Percentiles rank a stretch among this genome's conserved stretches.
These are phyloP conservation scores for Fusarium protoensiforme DNA, from an alignment of 2,329 filamentous ascomycete genomes.

Conservation along the genomic window DNA sequence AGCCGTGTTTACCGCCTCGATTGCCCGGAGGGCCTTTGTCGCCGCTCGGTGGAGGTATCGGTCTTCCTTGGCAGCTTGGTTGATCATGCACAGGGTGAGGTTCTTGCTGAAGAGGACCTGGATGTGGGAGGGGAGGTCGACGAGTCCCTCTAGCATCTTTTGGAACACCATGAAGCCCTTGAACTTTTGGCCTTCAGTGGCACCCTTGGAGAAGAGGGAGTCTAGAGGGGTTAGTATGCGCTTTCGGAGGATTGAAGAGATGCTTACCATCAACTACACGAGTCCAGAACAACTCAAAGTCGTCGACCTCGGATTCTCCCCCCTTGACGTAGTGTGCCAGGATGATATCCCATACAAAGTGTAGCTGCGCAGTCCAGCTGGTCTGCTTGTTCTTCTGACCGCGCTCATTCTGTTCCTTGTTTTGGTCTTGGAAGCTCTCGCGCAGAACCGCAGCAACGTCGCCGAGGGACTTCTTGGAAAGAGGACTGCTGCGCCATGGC, in stretches of 20 bases:
- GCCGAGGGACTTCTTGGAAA: slow-evolving; percentile 74
- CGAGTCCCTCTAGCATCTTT: slow-evolving; percentile 71
- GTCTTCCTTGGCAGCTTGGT: slow-evolving; percentile 82
- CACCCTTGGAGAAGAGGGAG: slow-evolving; percentile 82
- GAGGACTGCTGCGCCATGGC: slow-evolving; percentile 79
- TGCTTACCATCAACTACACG: slow-evolving; percentile 84
- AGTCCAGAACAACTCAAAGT: slow-evolving; percentile 85
- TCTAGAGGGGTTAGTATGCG: slow-evolving; percentile 61
- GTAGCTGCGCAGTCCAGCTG: slow-evolving; percentile 82
- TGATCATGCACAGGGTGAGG: slow-evolving; percentile 82
- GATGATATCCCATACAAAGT: slow-evolving; percentile 89
- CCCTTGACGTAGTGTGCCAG: slow-evolving; percentile 64
- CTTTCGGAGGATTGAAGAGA: no score
- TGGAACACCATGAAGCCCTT: slow-evolving; percentile 91
- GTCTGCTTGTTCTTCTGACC: slow-evolving; percentile 69
- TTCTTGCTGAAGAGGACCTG: slow-evolving; percentile 82
- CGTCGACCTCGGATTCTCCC: slow-evolving; percentile 50
- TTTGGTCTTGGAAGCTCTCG: slow-evolving; percentile 71
- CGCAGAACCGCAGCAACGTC: slow-evolving; percentile 82
- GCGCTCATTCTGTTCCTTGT: slow-evolving; percentile 56
- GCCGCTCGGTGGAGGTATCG: slow-evolving; percentile 85
- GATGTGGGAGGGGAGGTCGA: slow-evolving; percentile 58
- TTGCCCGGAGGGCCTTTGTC: slow-evolving; percentile 76
- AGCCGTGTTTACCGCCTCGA: slow-evolving; percentile 73
- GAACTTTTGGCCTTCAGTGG: slow-evolving; percentile 90